phyloP scores from a whole-genome alignment of 2,329 filamentous ascomycete genomes.

The Fusarium chaquense region DNA sequence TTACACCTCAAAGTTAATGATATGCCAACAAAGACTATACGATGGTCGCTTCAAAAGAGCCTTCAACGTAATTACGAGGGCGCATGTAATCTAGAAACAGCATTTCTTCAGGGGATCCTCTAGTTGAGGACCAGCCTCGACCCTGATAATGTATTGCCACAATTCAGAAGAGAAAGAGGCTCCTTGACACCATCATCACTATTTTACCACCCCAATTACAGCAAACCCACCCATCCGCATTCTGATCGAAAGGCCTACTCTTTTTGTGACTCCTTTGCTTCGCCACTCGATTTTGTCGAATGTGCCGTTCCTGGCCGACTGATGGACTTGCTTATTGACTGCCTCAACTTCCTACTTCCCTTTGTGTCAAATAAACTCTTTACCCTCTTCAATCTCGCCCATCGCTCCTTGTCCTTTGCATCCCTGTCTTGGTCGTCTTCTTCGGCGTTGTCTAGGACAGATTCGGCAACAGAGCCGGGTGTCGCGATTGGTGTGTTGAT shows the following conservation, averaged over 20 bases:
- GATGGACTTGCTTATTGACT: conserved; percentile 54
- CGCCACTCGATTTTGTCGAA: conserved; percentile 46
- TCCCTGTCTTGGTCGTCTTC: conserved; percentile 61
- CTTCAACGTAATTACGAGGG: background rate
- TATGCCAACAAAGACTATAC: background rate
- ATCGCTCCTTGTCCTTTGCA: conserved; percentile 77
- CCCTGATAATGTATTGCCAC: conserved; percentile 10
- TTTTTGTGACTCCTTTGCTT: conserved; percentile 31
- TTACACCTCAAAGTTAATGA: background rate
- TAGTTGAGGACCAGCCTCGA: conserved; percentile 8
- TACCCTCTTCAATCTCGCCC: conserved; percentile 77
- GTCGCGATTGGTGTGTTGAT: conserved; percentile 32
- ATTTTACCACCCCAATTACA: conserved; percentile 7
- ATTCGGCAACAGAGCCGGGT: conserved; percentile 15
- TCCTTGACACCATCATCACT: background rate
- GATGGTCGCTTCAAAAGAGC: background rate
- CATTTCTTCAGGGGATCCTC: background rate
- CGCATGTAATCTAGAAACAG: background rate
- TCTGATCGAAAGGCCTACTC: background rate
- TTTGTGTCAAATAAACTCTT: conserved; percentile 79
- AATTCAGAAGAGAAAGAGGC: background rate
- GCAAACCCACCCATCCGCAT: conserved; percentile 16
- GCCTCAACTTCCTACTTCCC: conserved; percentile 64
- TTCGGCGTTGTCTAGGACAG: conserved; percentile 35
- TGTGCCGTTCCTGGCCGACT: conserved; percentile 57